Evolutionary conservation across 257 asterid species (phyloP).

Genomic region (Thymus quinquecostatus): DNA sequence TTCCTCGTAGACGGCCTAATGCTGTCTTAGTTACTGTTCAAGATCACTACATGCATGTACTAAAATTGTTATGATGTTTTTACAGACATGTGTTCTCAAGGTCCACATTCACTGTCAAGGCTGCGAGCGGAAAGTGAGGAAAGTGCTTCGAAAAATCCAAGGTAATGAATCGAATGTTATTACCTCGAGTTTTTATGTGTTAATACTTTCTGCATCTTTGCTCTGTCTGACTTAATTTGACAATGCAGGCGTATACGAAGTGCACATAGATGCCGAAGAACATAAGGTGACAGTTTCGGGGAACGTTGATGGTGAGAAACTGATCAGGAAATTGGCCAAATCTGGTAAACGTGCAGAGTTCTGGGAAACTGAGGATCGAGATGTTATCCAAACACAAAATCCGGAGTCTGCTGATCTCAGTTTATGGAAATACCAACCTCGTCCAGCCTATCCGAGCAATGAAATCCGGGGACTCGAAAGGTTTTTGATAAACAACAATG

Average conservation of each 20-base stretch:
- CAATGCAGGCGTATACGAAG: conserved; percentile 47
- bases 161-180: conserved; percentile 38
- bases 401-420: conserved; percentile 18
- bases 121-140: conserved; percentile 65
- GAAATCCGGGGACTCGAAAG: conserved; percentile 30
- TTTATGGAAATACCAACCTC: conserved; percentile 25
- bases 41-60: neutral
- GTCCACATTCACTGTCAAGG: conserved; percentile 79
- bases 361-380: conserved; percentile 29
- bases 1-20: neutral
- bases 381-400: conserved; percentile 32
- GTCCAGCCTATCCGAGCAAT: conserved; percentile 18
- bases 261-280: conserved; percentile 42
- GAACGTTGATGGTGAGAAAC: conserved; percentile 32
- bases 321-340: conserved; percentile 43
- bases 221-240: neutral
- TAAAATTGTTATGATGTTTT: neutral
- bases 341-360: conserved; percentile 71
- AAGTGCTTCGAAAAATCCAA: conserved; percentile 55
- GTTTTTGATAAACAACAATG: conserved; percentile 28
- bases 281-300: conserved; percentile 46
- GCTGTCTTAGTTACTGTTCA: neutral
- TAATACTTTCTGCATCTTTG: neutral
- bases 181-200: neutral
- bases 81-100: conserved; percentile 62